Conservation (phyloP, 1,284 basidiomycete genomes). For the Rhodotorula sp. region DNA sequence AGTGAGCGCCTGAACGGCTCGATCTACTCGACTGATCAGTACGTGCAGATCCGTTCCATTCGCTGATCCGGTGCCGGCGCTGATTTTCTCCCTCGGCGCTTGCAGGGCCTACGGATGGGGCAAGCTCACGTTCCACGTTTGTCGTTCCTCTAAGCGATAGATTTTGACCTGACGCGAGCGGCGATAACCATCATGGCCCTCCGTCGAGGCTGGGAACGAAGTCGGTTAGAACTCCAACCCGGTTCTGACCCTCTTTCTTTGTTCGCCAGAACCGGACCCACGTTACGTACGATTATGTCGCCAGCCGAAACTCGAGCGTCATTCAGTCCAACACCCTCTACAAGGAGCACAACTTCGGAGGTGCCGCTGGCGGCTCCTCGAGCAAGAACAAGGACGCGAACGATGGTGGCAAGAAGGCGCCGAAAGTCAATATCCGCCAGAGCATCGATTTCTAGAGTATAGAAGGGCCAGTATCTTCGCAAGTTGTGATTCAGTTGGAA, state of each 20-base stretch:
- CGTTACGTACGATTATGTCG: slow-evolving; percentile 24
- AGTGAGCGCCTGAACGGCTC: slow-evolving; percentile 13
- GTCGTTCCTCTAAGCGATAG: background rate
- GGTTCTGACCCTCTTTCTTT: background rate
- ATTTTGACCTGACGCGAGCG: too few relatives aligned
- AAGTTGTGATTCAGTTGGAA: background rate
- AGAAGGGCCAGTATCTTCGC: too few relatives aligned
- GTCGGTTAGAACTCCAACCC: too few relatives aligned
- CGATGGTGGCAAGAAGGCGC: background rate
- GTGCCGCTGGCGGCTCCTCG: background rate
- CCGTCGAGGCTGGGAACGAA: too few relatives aligned
- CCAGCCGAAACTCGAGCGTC: slow-evolving; percentile 23
- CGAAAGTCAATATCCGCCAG: background rate
- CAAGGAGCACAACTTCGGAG: slow-evolving; percentile 24
- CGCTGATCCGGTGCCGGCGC: too few relatives aligned
- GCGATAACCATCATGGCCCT: too few relatives aligned
- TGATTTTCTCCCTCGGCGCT: background rate
- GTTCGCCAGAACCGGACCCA: slow-evolving; percentile 16
- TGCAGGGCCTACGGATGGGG: slow-evolving; percentile 22
- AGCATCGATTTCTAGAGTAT: background rate
- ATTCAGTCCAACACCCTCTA: slow-evolving; percentile 21
- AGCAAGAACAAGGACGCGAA: background rate
- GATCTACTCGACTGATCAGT: slow-evolving; percentile 8
- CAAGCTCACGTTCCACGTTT: slow-evolving; percentile 19
- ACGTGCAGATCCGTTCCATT: background rate